Evolutionary conservation across 768 basidiomycete genomes (phyloP), one percentile per base, ranked within the genome.

Genomic region (Leccinum subgranulosum): DNA sequence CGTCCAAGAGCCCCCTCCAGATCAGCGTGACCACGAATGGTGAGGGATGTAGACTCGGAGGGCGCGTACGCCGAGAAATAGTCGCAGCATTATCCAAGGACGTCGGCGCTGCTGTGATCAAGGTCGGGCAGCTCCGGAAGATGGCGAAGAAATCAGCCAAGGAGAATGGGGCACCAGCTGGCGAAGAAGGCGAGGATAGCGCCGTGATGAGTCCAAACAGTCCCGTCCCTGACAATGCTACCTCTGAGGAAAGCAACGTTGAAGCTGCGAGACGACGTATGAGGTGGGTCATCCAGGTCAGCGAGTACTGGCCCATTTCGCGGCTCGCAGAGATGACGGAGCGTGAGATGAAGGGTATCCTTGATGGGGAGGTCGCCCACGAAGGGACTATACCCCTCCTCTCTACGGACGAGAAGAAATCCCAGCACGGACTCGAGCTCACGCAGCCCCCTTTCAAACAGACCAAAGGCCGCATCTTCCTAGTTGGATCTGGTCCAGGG

Each of bases 401-500:
- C 57, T 68, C 57, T 69, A 71, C 11, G 73, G 76, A 61, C 75
- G 78, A 56, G 23, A 69, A 27, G 64, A 68, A 46, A 58, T 79
- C 74, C 11, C 74, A 64, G 10, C 67, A 74, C 49, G 68, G 61
- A 1, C 21, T 69, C 10, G 64, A 66, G 10, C 61, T 73, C 3
- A 27, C 53, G 23, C 36, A 55, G 49, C 50, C 63, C 4, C 39
- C 60, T 19, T 54, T 62, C 14, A 73, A 66, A 14, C 50, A 12
- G 29, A 59, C 52, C 17, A 62, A 55, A 48, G 96, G 95, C 2
- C 79, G 82, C n/a, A 97, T 98, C 55, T 76, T 92, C 45, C 86
- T 99, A 15, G 87, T 94, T 28, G 95, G 97, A 4, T 96, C 94
- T 14, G 97, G 97, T 2, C 94, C 97, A 2, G 97, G 97, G 4